Percentiles rank a stretch among this genome's conserved stretches.
Conservation (phyloP, 2,329 filamentous ascomycete species). For the Venturia oleaginea region DNA sequence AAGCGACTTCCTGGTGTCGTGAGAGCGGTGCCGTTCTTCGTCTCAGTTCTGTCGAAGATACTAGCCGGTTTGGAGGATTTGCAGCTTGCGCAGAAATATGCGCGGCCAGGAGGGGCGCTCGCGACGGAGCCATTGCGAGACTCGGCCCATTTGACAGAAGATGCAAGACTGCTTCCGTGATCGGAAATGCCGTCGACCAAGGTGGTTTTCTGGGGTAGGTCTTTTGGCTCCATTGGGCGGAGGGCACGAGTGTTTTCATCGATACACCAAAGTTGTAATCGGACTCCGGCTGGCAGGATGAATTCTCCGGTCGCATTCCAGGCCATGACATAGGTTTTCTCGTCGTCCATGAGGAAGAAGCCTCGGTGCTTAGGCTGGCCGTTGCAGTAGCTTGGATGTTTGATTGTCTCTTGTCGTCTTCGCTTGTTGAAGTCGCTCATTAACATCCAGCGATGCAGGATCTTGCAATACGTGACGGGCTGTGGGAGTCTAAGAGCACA, state of each 20-base stretch:
- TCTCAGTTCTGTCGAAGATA: not conserved
- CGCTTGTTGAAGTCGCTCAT: not conserved
- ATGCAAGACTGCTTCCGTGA: not conserved
- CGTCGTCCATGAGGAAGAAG: slow-evolving; percentile 7
- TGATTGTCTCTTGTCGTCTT: slow-evolving; percentile 1
- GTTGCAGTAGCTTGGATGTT: not conserved
- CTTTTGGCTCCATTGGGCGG: not conserved
- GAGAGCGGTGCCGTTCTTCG: not conserved
- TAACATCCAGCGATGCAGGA: slow-evolving; percentile 8
- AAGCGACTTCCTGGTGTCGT: slow-evolving; percentile 3
- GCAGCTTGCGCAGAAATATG: not conserved
- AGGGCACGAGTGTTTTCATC: not conserved
- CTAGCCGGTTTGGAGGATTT: not conserved
- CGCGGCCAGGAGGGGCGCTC: not conserved
- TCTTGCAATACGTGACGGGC: slow-evolving; percentile 2
- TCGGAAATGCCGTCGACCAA: not conserved
- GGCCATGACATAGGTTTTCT: slow-evolving; percentile 3
- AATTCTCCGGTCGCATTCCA: slow-evolving; percentile 7
- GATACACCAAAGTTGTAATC: slow-evolving; percentile 8
- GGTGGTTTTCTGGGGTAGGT: not conserved
- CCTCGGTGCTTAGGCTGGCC: not conserved
- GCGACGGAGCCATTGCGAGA: not conserved
- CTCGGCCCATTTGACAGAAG: not conserved
- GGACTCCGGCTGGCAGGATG: not conserved
- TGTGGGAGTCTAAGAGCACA: not conserved